Evolutionary conservation across 306 rosid genomes (phyloP), one percentile per base, ranked within the genome.

Genomic region (Cyclanthera cordifolia): DNA sequence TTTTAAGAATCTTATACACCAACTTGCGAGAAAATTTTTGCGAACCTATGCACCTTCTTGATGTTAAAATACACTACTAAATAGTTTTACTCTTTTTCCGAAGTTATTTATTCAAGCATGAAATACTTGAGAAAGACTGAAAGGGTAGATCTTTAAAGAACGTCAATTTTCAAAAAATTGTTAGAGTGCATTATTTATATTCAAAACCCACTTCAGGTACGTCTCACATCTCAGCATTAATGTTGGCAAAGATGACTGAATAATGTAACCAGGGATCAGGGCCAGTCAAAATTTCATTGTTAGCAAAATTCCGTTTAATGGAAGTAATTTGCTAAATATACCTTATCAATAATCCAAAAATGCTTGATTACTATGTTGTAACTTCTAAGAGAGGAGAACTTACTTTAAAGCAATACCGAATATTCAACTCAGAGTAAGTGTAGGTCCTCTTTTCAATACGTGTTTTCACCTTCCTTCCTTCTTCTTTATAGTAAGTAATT

Each of bases 371-470:
- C 41, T n/a, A n/a, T n/a, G n/a, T n/a, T n/a, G n/a, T n/a, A n/a
- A n/a, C n/a, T n/a, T n/a, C n/a, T 37, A 15, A 21, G 27, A 74
- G 72, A 52, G 2, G 24, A 52, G 74, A 25, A 55, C 91, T 21
- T 82, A 90, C 99, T 85, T 93, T 88, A 80, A 93, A 90, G 75
- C 88, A 93, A 80, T 83, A 90, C 49, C 99, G 97, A 79, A 88
- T 73, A 50, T 81, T 78, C 79, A 90, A 75, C 84, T 90, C 97
- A 47, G 82, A 67, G 21, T 85, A 56, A 79, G 68, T 77, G 65
- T 74, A 75, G 71, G 75, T 83, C 81, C 88, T 93, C 90, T 83
- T 93, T 72, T 93, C 97, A 27, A 90, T 83, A 67, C 90, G 82
- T 14, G 79, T 76, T 78, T 84, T 93, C 77, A 88, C 21, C 86